Base-by-base conservation (phyloP, 129 eudicot species). In the Lactuca saligna region DNA sequence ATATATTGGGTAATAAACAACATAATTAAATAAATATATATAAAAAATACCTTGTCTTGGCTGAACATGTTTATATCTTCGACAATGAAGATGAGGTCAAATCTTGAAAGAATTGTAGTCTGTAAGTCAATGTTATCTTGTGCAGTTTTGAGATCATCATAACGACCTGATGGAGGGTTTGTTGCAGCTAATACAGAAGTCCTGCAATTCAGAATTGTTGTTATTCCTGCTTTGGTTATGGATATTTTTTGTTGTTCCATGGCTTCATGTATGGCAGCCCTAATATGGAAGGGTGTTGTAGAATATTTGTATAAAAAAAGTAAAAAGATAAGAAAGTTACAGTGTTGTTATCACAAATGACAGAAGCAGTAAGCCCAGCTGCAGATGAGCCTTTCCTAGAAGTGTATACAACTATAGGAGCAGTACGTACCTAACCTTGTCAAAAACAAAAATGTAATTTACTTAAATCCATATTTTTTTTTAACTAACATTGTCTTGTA, bases 221-320 rank as follows among this genome's bases (percentile, higher is more conserved):
- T 94, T 73, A 94, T 94, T 50, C 99, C 99, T 60, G 99, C 99
- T 84, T 94, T 94, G 16, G 99, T 96, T 33, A 94, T 94, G 58
- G 99, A 94, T 66, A 94, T 94, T 54, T 97, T 94, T 84, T 94
- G 99, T 67, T 90, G 99, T 79, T 94, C 99, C 99, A 94, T 94
- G 68, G 99, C 99, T 84, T 94, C 99, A 76, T 94, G 99, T 80
- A 94, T 94, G 20, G 99, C 99, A 73, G 90, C 97, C 85, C 99
- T 94, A 68, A 61, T 56, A 16, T 34, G 15, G 69, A 65, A 25
- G 10, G 6, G 16, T 68, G 34, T 17, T 56, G 35, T 20, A 54
- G 8, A 57, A n/a, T 14, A 25, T 12, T 29, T 64, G 56, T 15
- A 63, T 20, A 20, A 20, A 20, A 20, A 20, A 20, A 20, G 20